Base-by-base conservation (phyloP, 805 yeast species). In the Nakazawaea sp. region DNA sequence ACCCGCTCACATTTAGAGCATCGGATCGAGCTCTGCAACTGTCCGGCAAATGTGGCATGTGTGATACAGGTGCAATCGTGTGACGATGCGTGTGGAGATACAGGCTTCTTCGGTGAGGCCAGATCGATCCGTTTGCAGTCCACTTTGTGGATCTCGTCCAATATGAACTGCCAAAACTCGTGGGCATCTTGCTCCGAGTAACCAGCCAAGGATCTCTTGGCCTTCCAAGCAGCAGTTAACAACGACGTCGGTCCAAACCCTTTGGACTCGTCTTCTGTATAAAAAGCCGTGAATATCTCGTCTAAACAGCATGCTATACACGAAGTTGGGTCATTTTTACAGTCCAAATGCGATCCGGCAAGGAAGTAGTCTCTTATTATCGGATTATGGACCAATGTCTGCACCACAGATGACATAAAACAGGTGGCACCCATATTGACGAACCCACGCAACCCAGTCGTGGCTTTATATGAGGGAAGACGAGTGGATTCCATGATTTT, bases 101-200 rank as follows among this genome's bases (percentile, higher is more conserved):
- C 13, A 8, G 28, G 5, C 4, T 41, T 35, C 11, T 35, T 28
- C 13, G 16, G 8, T 25, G 28, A 11, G 47, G 45, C 23, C 45
- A 43, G 34, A 51, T 50, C 3, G 35, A 45, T 11, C 7, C 24
- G 21, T 18, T 27, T 17, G 9, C 53, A 62, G 48, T 66, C 64
- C 42, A 59, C 63, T 38, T 58, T 60, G 57, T 92, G 98, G 40
- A 92, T 59, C 58, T 88, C 95, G 57, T 90, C 84, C 27, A 90
- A 66, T 20, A 90, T 52, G 54, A 90, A 89, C 54, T 92, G 97
- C 81, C 95, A 81, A 58, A 90, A 92, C 58, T 92, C 99, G 59
- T 92, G 99, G 0, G 98, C 97, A 56, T 92, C 99, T 59, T 92
- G 99, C 58, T 92, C 97, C 25, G 92, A 82, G 47, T 89, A 89